Evolutionary conservation across 108 stramenopile genomes (phyloP), one percentile per base, ranked within the genome.

Genomic region (Craspedostauros australis): DNA sequence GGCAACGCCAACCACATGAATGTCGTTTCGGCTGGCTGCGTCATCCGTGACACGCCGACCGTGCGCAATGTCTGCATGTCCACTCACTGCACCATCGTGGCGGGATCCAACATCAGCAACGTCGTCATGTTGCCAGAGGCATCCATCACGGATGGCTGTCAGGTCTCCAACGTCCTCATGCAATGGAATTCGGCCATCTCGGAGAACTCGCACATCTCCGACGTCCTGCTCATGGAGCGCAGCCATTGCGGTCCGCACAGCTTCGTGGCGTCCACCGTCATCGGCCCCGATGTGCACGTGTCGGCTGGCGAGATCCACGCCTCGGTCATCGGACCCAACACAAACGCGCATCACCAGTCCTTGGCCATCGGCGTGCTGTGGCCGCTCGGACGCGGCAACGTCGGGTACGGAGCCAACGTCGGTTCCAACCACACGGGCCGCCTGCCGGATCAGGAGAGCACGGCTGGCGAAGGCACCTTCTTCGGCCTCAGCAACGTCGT

Each of bases 391-490:
- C 53, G 95, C 37, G 95, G 95, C 12, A 95, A 98, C 67, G 89
- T 98, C 2, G 95, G 86, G 4, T 98, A 96, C 55, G 97, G 97
- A 7, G 76, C 78, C 40, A 96, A 96, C 55, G 88, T 96, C 9
- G 97, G 97, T 7, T 80, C 81, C 20, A 98, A 98, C 65, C 97
- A 98, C 62, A 98, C 97, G 1, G 94, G 93, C 5, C 68, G 95
- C 4, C 56, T 91, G 9, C 88, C 95, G 2, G 97, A 98, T 72
- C 95, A 96, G 60, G 95, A 96, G 71, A 62, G 70, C 15, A 54
- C 77, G 54, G 66, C 78, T 1, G 97, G 95, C 0, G 97, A 98
- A 59, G 97, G 97, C 3, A 70, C 86, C 21, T 98, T 88, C 70
- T 95, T 80, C 85, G 97, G 97, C 4, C 68, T 98, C 54, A 68